These are phyloP conservation scores for Thalassiosira hispida DNA, from an alignment of 352 stramenopile species.

Conservation along the genomic window DNA sequence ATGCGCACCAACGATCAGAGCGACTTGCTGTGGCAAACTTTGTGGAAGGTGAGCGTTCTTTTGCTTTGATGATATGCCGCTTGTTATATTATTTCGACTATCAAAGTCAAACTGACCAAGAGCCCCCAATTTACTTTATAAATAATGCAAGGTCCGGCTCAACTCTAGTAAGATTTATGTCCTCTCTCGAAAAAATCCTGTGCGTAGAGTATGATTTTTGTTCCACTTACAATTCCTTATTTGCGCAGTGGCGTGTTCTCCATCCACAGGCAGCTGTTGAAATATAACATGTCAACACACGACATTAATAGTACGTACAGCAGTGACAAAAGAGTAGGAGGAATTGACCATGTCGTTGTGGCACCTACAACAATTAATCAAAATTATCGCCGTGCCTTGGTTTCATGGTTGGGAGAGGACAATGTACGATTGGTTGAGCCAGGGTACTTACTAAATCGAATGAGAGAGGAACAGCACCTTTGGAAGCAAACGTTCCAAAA, in stretches of 20 bases:
- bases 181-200: no score
- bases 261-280: slow-evolving; percentile 35
- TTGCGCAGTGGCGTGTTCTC: slow-evolving; percentile 47
- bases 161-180: no score
- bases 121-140: no score
- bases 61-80: no score
- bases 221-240: no score
- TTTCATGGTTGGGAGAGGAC: slow-evolving; percentile 32
- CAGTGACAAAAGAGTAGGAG: slow-evolving; percentile 48
- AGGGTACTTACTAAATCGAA: not conserved
- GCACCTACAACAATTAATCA: slow-evolving; percentile 66
- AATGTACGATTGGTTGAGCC: slow-evolving; percentile 29
- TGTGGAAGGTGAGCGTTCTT: no score
- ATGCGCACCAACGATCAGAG: no score
- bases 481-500: slow-evolving; percentile 31
- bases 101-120: no score
- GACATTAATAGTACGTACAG: not conserved
- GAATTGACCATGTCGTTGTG: slow-evolving; percentile 79
- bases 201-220: no score
- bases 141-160: no score
- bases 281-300: slow-evolving; percentile 29
- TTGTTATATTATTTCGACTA: no score
- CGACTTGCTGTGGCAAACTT: no score
- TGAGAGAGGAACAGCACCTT: not conserved
- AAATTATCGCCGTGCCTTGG: slow-evolving; percentile 9